Conservation (phyloP, 1,284 basidiomycete species). For the Amylostereum chailletii region DNA sequence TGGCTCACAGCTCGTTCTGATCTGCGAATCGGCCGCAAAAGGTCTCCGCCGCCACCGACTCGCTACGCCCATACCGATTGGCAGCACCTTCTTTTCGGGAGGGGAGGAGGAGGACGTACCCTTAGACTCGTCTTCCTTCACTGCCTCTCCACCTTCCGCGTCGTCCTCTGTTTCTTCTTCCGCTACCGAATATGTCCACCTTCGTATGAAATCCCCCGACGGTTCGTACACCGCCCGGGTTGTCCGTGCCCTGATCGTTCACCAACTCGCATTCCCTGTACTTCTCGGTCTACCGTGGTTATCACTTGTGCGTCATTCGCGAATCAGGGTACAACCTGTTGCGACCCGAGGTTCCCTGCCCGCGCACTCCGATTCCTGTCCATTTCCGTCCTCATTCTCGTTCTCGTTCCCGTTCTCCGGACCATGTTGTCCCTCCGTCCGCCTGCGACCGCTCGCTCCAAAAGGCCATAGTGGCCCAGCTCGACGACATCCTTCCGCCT, state of each 20-base stretch:
- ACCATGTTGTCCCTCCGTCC: background rate
- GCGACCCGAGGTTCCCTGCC: constrained; percentile 1
- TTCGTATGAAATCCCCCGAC: background rate
- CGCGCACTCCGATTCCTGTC: background rate
- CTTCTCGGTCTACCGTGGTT: constrained; percentile 23
- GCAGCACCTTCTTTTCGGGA: no score
- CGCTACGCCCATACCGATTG: no score
- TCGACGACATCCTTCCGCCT: background rate
- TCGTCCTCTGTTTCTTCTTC: no score
- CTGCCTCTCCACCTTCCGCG: no score
- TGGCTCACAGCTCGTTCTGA: no score
- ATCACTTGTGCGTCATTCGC: constrained; percentile 16
- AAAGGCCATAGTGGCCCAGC: background rate
- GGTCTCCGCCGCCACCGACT: no score
- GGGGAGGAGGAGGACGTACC: no score
- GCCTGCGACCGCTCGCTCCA: background rate
- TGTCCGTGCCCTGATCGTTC: constrained; percentile 13
- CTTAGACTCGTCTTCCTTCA: no score
- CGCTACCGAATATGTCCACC: background rate
- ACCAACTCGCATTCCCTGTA: constrained; percentile 14
- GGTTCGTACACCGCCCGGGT: background rate
- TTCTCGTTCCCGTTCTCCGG: background rate
- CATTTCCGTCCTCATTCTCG: background rate
- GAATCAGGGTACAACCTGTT: constrained; percentile 15
- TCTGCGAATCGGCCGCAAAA: no score